Percentiles rank a stretch among this genome's conserved stretches.
phyloP scores from a whole-genome alignment of 2,329 filamentous ascomycete genomes.

The Botryotinia globosa region DNA sequence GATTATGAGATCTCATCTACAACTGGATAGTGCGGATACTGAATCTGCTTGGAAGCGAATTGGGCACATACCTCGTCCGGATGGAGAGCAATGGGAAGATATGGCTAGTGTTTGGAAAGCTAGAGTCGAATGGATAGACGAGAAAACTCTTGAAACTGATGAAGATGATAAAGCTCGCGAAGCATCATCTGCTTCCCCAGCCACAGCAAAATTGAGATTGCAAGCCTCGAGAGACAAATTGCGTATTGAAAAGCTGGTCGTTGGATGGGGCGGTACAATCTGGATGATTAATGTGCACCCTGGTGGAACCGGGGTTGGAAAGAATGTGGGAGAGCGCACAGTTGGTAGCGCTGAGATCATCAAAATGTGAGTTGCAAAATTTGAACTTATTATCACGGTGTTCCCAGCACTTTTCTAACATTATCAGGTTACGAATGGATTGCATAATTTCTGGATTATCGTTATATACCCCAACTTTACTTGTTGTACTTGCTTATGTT shows the following conservation, averaged over 20 bases:
- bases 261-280: conserved; percentile 94
- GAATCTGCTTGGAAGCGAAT: conserved; percentile 94
- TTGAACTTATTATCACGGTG: background rate
- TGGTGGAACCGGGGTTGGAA: conserved; percentile 64
- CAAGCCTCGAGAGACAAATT: conserved; percentile 49
- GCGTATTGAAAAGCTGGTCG: conserved; percentile 72
- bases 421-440: conserved; percentile 78
- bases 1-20: conserved; percentile 88
- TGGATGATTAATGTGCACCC: conserved; percentile 93
- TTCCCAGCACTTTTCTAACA: conserved; percentile 33
- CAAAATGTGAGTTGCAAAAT: conserved; percentile 71
- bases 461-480: conserved; percentile 86
- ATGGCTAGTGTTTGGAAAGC: conserved; percentile 97
- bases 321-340: conserved; percentile 65
- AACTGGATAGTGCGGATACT: conserved; percentile 70
- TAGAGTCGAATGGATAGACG: conserved; percentile 88
- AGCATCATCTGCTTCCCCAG: conserved; percentile 42
- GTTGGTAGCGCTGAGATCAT: conserved; percentile 84
- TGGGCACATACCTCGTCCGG: conserved; percentile 85
- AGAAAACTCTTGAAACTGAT: conserved; percentile 71
- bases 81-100: conserved; percentile 85
- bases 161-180: conserved; percentile 49
- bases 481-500: conserved; percentile 90
- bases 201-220: conserved; percentile 48
- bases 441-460: conserved; percentile 97